phyloP scores from a whole-genome alignment of 148 eudicot species.

The Nepenthes gracilis region DNA sequence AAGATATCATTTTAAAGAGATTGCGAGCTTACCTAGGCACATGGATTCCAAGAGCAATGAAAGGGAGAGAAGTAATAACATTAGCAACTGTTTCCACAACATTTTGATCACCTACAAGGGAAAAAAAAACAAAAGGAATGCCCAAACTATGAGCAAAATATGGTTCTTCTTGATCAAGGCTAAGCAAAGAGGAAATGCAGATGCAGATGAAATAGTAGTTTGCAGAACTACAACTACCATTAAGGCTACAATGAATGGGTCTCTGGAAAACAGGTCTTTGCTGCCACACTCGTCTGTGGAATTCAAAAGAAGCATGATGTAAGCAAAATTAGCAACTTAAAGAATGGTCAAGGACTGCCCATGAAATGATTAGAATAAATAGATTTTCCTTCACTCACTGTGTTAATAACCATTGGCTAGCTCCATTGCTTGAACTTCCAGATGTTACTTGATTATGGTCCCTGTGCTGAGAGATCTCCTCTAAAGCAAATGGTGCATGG shows the following conservation, averaged over 20 bases:
- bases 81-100: constrained; percentile 72
- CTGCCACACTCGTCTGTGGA: constrained; percentile 58
- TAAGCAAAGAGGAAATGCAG: not conserved
- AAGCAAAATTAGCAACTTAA: not conserved
- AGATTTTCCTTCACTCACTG: constrained; percentile 35
- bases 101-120: constrained; percentile 55
- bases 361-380: not conserved
- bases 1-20: not conserved
- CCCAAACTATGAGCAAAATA: not conserved
- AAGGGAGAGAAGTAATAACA: constrained; percentile 91
- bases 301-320: constrained; percentile 7
- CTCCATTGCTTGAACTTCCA: constrained; percentile 16
- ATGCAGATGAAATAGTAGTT: constrained; percentile 2
- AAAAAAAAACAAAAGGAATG: not conserved
- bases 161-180: not conserved
- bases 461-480: constrained; percentile 52
- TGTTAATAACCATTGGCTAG: constrained; percentile 28
- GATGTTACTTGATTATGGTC: constrained; percentile 24
- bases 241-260: constrained; percentile 58
- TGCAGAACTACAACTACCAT: constrained; percentile 27
- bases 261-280: constrained; percentile 69
- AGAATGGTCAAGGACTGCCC: not conserved
- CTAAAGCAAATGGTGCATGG: constrained; percentile 59
- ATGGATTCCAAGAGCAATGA: constrained; percentile 78
- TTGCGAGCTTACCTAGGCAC: constrained; percentile 51